Evolutionary conservation across 2,329 filamentous ascomycete genomes (phyloP).

Genomic region (Zasmidium angulare): DNA sequence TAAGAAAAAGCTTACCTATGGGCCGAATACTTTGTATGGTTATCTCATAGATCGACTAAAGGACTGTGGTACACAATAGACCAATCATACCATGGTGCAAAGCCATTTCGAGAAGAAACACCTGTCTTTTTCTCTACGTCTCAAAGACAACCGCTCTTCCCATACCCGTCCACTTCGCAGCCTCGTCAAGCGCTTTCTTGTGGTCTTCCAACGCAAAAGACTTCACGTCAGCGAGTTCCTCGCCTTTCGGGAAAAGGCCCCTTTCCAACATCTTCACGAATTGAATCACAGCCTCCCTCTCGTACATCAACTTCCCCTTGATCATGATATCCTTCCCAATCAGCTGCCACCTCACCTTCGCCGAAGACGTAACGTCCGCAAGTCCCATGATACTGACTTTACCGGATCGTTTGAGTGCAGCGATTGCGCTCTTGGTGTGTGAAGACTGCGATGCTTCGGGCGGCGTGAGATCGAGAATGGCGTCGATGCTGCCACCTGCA

Average conservation of each 20-base stretch:
- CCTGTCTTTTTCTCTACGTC: not conserved
- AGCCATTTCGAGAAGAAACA: too few species aligned
- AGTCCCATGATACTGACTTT: slow-evolving; percentile 35
- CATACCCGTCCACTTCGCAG: not conserved
- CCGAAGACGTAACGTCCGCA: not conserved
- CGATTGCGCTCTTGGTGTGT: slow-evolving; percentile 43
- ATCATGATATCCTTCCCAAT: not conserved
- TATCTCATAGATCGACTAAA: too few species aligned
- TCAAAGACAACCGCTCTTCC: not conserved
- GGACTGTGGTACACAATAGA: too few species aligned
- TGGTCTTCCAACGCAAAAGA: not conserved
- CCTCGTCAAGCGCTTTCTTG: not conserved
- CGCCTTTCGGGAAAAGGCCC: not conserved
- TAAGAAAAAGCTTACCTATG: too few species aligned
- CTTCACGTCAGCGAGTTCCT: not conserved
- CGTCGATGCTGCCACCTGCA: slow-evolving; percentile 41
- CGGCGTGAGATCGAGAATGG: slow-evolving; percentile 51
- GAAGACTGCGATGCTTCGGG: slow-evolving; percentile 37
- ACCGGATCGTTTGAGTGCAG: slow-evolving; percentile 38
- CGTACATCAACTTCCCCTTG: slow-evolving; percentile 2
- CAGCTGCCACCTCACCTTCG: not conserved
- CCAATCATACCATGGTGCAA: too few species aligned
- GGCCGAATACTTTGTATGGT: too few species aligned
- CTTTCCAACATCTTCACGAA: not conserved
- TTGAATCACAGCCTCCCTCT: not conserved